Percentiles rank a stretch among this genome's conserved stretches.
Evolutionary conservation across 306 rosid species (phyloP).

Genomic region (Spatholobus suberectus): DNA sequence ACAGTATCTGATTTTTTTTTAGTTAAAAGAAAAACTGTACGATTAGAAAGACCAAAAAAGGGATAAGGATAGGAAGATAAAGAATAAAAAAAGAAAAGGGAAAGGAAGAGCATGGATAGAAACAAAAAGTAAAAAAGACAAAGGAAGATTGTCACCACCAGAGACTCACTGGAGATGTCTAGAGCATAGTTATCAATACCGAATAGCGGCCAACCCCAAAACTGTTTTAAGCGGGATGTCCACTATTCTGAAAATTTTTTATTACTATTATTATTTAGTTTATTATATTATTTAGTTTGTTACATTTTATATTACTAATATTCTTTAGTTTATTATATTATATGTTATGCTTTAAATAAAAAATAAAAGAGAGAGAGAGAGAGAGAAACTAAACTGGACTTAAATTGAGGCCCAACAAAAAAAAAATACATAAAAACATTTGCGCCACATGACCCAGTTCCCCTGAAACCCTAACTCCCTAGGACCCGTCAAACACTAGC

Average conservation of each 20-base stretch:
- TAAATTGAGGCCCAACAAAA: not conserved
- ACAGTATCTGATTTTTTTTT: not conserved
- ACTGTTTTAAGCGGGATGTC: not conserved
- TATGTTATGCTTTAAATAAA: not conserved
- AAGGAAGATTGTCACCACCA: not conserved
- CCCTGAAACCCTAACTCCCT: not conserved
- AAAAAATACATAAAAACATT: not conserved
- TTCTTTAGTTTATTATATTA: not conserved
- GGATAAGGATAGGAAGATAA: not conserved
- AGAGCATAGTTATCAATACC: not conserved
- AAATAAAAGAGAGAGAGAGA: not conserved
- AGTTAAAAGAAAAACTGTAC: not conserved
- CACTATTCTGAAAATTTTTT: not conserved
- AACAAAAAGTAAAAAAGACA: not conserved
- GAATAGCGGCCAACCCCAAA: not conserved
- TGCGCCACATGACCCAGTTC: not conserved
- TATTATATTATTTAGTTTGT: not conserved
- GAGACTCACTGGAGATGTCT: not conserved
- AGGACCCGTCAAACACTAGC: not conserved
- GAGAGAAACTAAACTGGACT: not conserved
- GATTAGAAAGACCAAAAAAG: not conserved
- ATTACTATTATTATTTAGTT: not conserved
- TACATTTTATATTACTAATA: not conserved
- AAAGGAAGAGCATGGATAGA: not conserved
- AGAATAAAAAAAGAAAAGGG: not conserved